A percentile compares a stretch with the other conserved stretches of the same genome.
These are phyloP conservation scores for Eimeria mitis DNA, from an alignment of 169 alveolate genomes.

Conservation along the genomic window DNA sequence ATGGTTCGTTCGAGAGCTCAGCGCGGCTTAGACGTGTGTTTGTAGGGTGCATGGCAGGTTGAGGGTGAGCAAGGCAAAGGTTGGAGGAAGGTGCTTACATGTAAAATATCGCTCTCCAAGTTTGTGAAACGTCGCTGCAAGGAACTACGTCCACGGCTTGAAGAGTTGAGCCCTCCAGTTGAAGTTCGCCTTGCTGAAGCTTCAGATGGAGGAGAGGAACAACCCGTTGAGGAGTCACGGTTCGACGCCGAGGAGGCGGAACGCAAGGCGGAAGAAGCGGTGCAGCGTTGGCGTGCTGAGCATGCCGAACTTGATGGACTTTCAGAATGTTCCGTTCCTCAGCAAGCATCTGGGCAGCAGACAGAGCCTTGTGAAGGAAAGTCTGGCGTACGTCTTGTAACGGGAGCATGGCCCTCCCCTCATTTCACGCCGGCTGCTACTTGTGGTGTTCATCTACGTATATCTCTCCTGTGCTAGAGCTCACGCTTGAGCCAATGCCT, in stretches of 20 bases:
- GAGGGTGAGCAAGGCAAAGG: constrained; percentile 71
- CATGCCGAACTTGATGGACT: constrained; percentile 24
- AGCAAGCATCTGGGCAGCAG: neutral
- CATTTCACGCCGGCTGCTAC: neutral
- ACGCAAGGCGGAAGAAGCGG: constrained; percentile 77
- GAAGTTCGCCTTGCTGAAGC: neutral
- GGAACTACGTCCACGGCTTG: constrained; percentile 37
- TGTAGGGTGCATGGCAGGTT: neutral
- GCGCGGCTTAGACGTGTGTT: neutral
- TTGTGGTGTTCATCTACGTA: neutral
- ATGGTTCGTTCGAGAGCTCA: neutral
- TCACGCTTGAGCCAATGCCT: neutral
- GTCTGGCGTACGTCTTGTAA: neutral
- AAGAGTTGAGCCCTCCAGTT: neutral
- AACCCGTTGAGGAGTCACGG: neutral
- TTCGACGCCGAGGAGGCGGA: constrained; percentile 61
- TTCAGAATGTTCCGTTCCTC: neutral
- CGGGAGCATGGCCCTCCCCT: neutral
- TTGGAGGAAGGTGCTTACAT: constrained; percentile 46
- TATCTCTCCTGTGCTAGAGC: neutral
- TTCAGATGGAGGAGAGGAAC: neutral
- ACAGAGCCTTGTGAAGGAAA: constrained; percentile 2
- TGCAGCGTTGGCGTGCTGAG: constrained; percentile 69
- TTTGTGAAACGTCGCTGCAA: constrained; percentile 65
- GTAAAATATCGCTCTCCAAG: constrained; percentile 37